Percentiles rank a stretch among this genome's conserved stretches.
These are phyloP conservation scores for Jatropha curcas DNA, from an alignment of 345 rosid genomes.

Conservation along the genomic window DNA sequence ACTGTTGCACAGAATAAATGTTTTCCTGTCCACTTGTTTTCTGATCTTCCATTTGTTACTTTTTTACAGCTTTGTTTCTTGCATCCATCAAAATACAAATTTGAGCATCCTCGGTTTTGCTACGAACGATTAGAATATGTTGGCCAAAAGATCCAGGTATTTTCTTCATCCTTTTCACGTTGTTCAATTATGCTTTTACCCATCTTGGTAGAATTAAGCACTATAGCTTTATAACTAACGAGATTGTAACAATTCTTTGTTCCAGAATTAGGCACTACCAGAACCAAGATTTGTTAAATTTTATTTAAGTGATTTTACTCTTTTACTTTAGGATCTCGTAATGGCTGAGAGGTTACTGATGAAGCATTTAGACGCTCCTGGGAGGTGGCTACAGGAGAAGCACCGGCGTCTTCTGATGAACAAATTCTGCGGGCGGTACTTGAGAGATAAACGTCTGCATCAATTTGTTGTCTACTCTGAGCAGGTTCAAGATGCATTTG, in stretches of 20 bases:
- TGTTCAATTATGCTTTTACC: background rate
- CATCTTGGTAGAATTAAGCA: background rate
- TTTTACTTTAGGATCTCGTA: constrained; percentile 61
- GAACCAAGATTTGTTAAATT: background rate
- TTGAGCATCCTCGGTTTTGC: constrained; percentile 92
- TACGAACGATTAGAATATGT: constrained; percentile 79
- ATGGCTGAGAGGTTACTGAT: constrained; percentile 89
- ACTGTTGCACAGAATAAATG: background rate
- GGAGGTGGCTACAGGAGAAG: constrained; percentile 84
- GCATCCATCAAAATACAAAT: constrained; percentile 95
- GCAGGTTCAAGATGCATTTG: constrained; percentile 71
- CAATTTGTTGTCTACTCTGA: constrained; percentile 58
- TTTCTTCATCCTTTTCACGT: background rate
- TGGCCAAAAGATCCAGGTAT: constrained; percentile 96
- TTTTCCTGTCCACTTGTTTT: constrained; percentile 7
- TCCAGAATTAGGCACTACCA: background rate
- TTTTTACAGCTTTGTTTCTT: constrained; percentile 79
- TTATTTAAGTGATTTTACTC: background rate
- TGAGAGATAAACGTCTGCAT: constrained; percentile 80
- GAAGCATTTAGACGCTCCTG: constrained; percentile 96
- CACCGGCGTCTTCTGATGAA: constrained; percentile 85
- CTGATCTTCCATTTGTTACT: constrained; percentile 15
- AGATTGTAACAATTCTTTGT: background rate
- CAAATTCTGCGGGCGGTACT: constrained; percentile 86
- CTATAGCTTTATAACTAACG: background rate